Base-by-base conservation (phyloP, 1,284 basidiomycete genomes). In the Sanghuangporus baumii region DNA sequence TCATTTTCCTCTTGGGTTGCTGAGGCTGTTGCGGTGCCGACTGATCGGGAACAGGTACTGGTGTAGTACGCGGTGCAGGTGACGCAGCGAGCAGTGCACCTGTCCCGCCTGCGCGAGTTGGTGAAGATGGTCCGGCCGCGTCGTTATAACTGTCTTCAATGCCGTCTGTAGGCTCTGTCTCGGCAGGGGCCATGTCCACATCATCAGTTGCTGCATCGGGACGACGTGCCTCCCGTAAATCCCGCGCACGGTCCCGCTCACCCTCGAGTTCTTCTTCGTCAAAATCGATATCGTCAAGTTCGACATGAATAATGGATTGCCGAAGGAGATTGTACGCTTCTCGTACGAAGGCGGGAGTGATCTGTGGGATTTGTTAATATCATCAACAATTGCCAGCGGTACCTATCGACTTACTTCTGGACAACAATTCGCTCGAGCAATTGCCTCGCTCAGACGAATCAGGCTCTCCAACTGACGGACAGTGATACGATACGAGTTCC, bases 271-370 rank as follows among this genome's bases (percentile, higher is more conserved):
- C 94, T 71, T 97, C 95, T 66, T 97, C 94, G 71, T 98, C 96
- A 71, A 99, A 93, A 72, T 96, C 94, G 71, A 99, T 91, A 70
- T 99, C 96, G 72, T 99, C 97, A 75, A 98, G 95, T 74, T 99
- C 97, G 67, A 99, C 96, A 71, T 99, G 97, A 70, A 99, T 98
- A 76, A 99, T 99, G 2, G 96, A 98, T 74, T 98, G 95, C 41
- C 93, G 87, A 20, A 99, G 80, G 12, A 99, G 87, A 34, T 86
- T 88, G 76, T 94, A 98, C 1, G 97, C 96, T 76, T 99, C 97
- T 36, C 93, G 86, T 16, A 99, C 97, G 72, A 97, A 98, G 0
- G 84, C 88, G 0, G 96, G 95, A 0, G 85, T 91, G 68, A 98
- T 97, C 89, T 94, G 68, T 4, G 37, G 6, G n/a, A 31, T 31